Evolutionary conservation across 768 basidiomycete species (phyloP).

Genomic region (Russula dissimulans): DNA sequence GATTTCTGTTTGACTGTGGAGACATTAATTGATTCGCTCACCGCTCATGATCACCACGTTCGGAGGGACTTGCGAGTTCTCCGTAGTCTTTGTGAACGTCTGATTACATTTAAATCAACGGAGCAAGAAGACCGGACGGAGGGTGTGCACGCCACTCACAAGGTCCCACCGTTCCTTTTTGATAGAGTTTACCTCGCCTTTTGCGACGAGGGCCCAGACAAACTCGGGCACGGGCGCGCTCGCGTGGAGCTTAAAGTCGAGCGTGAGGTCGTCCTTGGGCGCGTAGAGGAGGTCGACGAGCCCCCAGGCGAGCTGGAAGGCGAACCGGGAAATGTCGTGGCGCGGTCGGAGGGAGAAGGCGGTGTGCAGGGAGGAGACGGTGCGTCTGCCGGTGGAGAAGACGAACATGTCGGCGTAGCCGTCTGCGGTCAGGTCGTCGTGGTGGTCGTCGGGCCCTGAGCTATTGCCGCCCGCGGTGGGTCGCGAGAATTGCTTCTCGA

Average conservation of each 20-base stretch:
- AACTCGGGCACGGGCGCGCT: constrained; percentile 46
- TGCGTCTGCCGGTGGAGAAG: constrained; percentile 82
- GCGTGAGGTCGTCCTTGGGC: constrained; percentile 57
- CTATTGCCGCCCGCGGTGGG: constrained; percentile 35
- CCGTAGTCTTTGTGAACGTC: constrained; percentile 78
- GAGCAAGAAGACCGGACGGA: no score
- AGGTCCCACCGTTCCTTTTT: constrained; percentile 78
- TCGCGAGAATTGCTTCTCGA: constrained; percentile 66
- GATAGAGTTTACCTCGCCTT: constrained; percentile 63
- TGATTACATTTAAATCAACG: constrained; percentile 24
- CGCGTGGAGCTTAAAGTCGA: constrained; percentile 68
- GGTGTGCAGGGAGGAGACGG: constrained; percentile 68
- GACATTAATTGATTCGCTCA: constrained; percentile 20
- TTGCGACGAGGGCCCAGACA: constrained; percentile 78
- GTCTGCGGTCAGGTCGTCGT: constrained; percentile 45
- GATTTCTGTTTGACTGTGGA: no score
- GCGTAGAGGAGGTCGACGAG: constrained; percentile 70
- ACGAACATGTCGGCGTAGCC: constrained; percentile 74
- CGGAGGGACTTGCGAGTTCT: constrained; percentile 50
- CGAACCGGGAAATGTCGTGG: constrained; percentile 67
- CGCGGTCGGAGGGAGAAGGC: constrained; percentile 69
- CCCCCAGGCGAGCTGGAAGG: constrained; percentile 51
- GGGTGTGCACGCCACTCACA: constrained; percentile 38
- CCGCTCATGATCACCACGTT: constrained; percentile 70
- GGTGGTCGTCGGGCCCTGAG: no score